Evolutionary conservation across 345 rosid genomes (phyloP).

Genomic region (Corchorus capsularis): DNA sequence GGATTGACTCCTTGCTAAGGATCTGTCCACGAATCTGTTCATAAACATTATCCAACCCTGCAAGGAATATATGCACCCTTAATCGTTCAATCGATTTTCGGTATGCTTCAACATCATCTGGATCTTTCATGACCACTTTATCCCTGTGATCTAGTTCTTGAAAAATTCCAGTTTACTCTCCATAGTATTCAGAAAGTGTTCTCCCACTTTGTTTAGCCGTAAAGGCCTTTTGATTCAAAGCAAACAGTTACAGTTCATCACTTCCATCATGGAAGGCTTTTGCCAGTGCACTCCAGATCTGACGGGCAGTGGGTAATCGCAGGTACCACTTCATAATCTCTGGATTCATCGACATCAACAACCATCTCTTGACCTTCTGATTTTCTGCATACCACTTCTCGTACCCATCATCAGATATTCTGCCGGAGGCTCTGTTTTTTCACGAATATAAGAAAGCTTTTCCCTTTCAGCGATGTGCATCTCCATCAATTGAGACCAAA

Average conservation of each 20-base stretch:
- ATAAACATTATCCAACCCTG: not conserved
- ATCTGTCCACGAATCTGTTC: not conserved
- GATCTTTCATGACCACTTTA: constrained; percentile 3
- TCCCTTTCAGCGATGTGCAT: too few relatives aligned
- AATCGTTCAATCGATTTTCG: not conserved
- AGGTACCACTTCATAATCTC: constrained; percentile 6
- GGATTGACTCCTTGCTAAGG: not conserved
- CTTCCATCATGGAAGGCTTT: constrained; percentile 6
- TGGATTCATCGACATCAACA: too few relatives aligned
- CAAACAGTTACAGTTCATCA: too few relatives aligned
- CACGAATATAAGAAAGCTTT: too few relatives aligned
- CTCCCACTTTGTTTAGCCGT: constrained; percentile 11
- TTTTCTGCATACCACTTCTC: too few relatives aligned
- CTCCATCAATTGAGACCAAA: too few relatives aligned
- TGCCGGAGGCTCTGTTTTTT: too few relatives aligned
- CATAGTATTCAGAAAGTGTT: constrained; percentile 5
- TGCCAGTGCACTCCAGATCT: not conserved
- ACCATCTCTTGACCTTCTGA: too few relatives aligned
- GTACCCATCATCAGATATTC: too few relatives aligned
- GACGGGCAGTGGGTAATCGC: not conserved
- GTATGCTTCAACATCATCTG: not conserved
- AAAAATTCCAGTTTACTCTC: constrained; percentile 8
- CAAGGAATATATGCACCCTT: not conserved
- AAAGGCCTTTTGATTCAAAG: not conserved
- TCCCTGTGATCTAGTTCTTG: constrained; percentile 5